Evolutionary conservation across 2,329 filamentous ascomycete genomes (phyloP), one percentile per base, ranked within the genome.

Genomic region (Diaporthe humulicola): DNA sequence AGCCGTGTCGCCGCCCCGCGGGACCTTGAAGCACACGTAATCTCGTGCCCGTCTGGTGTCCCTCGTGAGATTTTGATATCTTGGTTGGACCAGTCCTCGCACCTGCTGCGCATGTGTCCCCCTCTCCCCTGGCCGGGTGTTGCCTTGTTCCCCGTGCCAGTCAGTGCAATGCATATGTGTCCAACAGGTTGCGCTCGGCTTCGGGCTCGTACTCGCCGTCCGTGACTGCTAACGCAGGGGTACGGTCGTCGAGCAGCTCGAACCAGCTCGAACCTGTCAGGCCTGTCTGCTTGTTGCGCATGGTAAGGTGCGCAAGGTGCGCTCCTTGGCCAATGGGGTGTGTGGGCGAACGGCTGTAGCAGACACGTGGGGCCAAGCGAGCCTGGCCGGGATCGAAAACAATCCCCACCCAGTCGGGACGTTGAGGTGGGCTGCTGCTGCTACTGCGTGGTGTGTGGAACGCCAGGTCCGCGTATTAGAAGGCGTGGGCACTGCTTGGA

Each of bases 281-380:
- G n/a, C n/a, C n/a, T n/a, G n/a, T n/a, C n/a, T n/a, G n/a, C n/a
- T n/a, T n/a, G n/a, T n/a, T n/a, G n/a, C n/a, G n/a, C n/a, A n/a
- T n/a, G n/a, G n/a, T n/a, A n/a, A n/a, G n/a, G n/a, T n/a, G n/a
- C n/a, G n/a, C n/a, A n/a, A n/a, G 33, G 33, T 38, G 10, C 56
- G 56, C 7, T 60, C 22, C 58, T 64, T 64, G 58, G 58, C 58
- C 38, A 30, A 22, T 64, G 17, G 40, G 42, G 9, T 10, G 36
- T 6, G 60, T 66, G 60, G 25, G 28, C 28, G 40, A 19, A 12
- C 22, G 25, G 19, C n/a, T 54, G 64, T 69, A 54, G 64, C 64
- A 69, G 64, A 69, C 64, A 69, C 64, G 64, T 69, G 64, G 64
- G 64, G 64, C 64, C 64, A 30, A 40, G 64, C 36, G n/a, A 69